Conservation (phyloP, 257 asterid species). For the Solanum peruvianum region DNA sequence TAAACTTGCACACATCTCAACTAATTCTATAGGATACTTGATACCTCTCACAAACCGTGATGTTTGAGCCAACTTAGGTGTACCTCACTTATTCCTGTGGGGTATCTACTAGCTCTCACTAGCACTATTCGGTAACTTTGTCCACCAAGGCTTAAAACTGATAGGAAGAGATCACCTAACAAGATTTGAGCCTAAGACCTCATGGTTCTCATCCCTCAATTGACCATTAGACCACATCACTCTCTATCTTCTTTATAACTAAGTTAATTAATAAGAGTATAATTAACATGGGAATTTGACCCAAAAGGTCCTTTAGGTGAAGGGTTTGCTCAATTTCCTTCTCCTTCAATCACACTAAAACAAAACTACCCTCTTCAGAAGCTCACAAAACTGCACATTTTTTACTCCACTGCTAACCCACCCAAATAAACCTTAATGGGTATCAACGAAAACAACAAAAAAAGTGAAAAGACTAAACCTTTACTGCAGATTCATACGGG, state of each 20-base stretch:
- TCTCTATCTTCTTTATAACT: not conserved
- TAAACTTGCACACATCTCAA: not conserved
- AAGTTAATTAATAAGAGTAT: not conserved
- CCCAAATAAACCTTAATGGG: not conserved
- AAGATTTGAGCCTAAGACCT: not conserved
- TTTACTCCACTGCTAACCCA: not conserved
- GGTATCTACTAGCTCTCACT: not conserved
- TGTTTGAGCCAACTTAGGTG: not conserved
- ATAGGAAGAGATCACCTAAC: not conserved
- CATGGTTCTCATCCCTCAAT: not conserved
- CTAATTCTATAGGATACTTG: not conserved
- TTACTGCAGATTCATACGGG: conserved; percentile 9
- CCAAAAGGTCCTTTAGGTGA: not conserved
- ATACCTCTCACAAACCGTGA: not conserved
- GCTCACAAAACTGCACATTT: not conserved
- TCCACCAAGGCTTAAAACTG: not conserved
- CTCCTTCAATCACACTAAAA: not conserved
- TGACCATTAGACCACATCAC: not conserved
- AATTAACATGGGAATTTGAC: not conserved
- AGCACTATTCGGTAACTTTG: not conserved
- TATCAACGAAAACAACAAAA: not conserved
- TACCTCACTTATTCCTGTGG: not conserved
- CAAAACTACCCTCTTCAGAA: not conserved
- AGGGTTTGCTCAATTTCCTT: not conserved
- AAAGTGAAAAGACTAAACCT: not conserved